Base-by-base conservation (phyloP, 75 land plant genomes). In the Pinus albicaulis region DNA sequence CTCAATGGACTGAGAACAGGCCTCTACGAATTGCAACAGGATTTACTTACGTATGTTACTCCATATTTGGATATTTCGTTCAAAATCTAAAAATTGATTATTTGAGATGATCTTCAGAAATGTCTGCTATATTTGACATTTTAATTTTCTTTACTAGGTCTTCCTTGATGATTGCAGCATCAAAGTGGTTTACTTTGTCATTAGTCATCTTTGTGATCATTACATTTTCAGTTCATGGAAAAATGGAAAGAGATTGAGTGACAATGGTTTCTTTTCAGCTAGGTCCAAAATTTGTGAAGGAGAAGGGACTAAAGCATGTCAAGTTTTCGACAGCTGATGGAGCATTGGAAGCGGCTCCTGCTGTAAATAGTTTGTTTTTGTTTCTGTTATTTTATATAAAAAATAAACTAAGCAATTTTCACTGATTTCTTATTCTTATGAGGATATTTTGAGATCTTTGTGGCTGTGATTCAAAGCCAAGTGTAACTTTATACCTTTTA, bases 281-380 rank as follows among this genome's bases (percentile, higher is more conserved):
- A 56, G 99, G 93, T 22, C 79, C 80, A 15, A 87, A 93, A 72
- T 97, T 90, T 76, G 59, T 91, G 76, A 80, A 79, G 73, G 89
- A 90, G 25, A 95, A 90, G 71, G 98, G 99, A 58, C 59, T 97
- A 15, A 84, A 94, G 78, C 86, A 92, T 81, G 92, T 90, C 44
- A 68, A 77, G 15, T 92, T 97, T 70, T 88, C 91, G 16, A 91
- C 95, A 69, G 95, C 95, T 80, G 99, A 97, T 91, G 99, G 99
- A 80, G 99, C 99, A 34, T 77, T 97, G 74, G 99, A 97, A 81
- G 97, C 98, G 58, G 91, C 95, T 71, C 99, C 99, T 75, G 98
- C 98, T 66, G 98, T 97, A 80, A 89, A 87, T 24, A 79, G 44
- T 41, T 23, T 22, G 12, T 0, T 44, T 66, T 24, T 55, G 11